These are phyloP conservation scores for Physocladia obscura DNA, from an alignment of 192 early-diverging fungal genomes.

Conservation along the genomic window DNA sequence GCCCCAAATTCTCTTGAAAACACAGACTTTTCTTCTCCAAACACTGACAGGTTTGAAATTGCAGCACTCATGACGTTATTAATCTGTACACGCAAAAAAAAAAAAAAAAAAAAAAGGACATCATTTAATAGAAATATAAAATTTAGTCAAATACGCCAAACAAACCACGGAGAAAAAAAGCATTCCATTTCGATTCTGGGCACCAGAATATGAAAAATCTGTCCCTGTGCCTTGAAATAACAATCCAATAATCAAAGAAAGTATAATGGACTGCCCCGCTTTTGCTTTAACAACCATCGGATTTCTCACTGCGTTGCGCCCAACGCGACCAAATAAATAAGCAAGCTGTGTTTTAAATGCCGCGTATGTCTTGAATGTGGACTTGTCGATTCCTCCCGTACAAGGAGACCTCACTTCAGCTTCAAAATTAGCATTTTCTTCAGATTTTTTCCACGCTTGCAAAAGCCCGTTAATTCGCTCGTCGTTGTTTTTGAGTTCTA, in stretches of 20 bases:
- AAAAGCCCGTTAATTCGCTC: slow-evolving; percentile 31
- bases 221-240: slow-evolving; percentile 52
- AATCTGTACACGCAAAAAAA: slow-evolving; percentile 39
- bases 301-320: slow-evolving; percentile 54
- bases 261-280: slow-evolving; percentile 43
- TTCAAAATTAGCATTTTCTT: slow-evolving; percentile 25
- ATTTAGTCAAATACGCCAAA: background rate
- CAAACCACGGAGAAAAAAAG: slow-evolving; percentile 30
- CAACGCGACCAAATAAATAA: slow-evolving; percentile 45
- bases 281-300: slow-evolving; percentile 49
- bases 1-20: slow-evolving; percentile 58
- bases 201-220: slow-evolving; percentile 31
- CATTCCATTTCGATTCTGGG: slow-evolving; percentile 55
- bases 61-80: slow-evolving; percentile 47
- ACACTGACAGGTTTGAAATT: slow-evolving; percentile 50
- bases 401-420: background rate
- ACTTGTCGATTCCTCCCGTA: background rate
- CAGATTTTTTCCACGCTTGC: slow-evolving; percentile 40
- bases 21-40: slow-evolving; percentile 52
- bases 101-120: background rate
- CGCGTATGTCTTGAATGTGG: slow-evolving; percentile 14
- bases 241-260: slow-evolving; percentile 55
- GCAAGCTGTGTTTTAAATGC: slow-evolving; percentile 36
- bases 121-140: background rate
- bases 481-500: slow-evolving; percentile 1